Conservation (phyloP, 345 rosid species). For the Populus simonii region DNA sequence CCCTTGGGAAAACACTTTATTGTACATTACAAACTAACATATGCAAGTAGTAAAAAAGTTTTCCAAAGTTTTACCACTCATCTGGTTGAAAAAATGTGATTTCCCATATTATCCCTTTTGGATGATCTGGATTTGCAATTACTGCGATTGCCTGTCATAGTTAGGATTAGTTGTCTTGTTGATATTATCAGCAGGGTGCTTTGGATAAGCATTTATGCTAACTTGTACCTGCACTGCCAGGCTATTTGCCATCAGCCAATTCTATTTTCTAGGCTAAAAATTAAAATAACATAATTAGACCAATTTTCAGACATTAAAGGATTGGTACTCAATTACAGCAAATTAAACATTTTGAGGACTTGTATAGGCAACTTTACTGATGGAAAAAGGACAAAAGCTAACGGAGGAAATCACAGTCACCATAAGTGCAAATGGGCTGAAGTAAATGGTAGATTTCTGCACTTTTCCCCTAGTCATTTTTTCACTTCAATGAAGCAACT, state of each 20-base stretch:
- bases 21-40: conserved; percentile 15
- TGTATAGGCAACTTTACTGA: neutral
- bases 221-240: neutral
- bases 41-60: neutral
- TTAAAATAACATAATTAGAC: neutral
- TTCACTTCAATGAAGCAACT: neutral
- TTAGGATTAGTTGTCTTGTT: neutral
- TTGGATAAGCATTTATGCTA: neutral
- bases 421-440: no score
- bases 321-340: neutral
- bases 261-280: neutral
- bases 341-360: neutral
- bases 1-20: neutral
- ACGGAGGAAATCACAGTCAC: neutral
- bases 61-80: neutral
- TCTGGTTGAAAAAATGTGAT: neutral
- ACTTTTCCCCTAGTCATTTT: no score
- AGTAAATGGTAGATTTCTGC: no score
- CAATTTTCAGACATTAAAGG: neutral
- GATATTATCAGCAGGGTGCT: neutral
- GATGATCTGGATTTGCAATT: neutral
- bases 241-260: neutral
- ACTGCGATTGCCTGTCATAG: neutral
- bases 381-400: neutral
- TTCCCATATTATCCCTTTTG: neutral